These are phyloP conservation scores for Myxozyma sirexii DNA, from an alignment of 805 yeast species.

Conservation along the genomic window DNA sequence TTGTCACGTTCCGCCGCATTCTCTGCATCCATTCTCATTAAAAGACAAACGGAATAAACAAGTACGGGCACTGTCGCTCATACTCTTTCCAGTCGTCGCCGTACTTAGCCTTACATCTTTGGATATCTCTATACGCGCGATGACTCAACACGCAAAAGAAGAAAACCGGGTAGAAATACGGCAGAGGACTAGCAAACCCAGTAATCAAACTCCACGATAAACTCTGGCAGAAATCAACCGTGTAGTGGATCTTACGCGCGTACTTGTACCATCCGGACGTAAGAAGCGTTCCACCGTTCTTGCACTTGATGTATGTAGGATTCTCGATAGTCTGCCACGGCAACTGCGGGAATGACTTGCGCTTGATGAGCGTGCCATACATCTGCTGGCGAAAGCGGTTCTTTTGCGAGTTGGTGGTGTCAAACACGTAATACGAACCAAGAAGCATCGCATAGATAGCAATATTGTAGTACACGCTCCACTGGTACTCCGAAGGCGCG, in stretches of 20 bases:
- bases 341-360: constrained; percentile 92
- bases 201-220: constrained; percentile 90
- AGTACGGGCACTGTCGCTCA: constrained; percentile 82
- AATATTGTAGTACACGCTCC: constrained; percentile 65
- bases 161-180: constrained; percentile 94
- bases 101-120: constrained; percentile 82
- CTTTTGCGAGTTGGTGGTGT: constrained; percentile 93
- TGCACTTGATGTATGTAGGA: constrained; percentile 83
- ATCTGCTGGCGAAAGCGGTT: constrained; percentile 76
- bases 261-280: constrained; percentile 94
- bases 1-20: no score
- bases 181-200: constrained; percentile 85
- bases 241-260: constrained; percentile 93
- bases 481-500: constrained; percentile 77
- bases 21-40: no score
- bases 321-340: constrained; percentile 80
- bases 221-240: constrained; percentile 89
- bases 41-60: constrained; percentile 68
- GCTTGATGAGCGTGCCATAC: constrained; percentile 73
- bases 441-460: constrained; percentile 60
- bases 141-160: constrained; percentile 85
- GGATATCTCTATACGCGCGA: constrained; percentile 84
- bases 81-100: constrained; percentile 94
- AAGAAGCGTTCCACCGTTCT: constrained; percentile 78
- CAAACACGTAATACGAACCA: constrained; percentile 86